Percentiles rank a stretch among this genome's conserved stretches.
These are phyloP conservation scores for Umbelopsis sp. DNA, from an alignment of 192 early-diverging fungal genomes.

Conservation along the genomic window DNA sequence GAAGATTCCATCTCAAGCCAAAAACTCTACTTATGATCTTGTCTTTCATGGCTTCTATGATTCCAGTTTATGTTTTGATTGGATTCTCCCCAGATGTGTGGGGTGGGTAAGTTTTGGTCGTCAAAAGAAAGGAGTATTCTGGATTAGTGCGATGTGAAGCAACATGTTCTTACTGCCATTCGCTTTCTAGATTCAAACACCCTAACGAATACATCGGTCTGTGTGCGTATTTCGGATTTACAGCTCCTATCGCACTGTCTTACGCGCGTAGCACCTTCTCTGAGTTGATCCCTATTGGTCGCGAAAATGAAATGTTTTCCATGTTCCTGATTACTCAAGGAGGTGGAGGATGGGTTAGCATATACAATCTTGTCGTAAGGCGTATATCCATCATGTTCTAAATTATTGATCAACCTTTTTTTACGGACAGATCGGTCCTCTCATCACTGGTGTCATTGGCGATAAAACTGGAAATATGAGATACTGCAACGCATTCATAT, in stretches of 20 bases:
- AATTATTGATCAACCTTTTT: not conserved
- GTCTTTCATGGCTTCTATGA: not conserved
- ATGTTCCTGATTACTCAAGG: constrained; percentile 57
- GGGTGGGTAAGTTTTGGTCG: not conserved
- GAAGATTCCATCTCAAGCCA: not conserved
- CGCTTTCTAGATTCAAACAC: not conserved
- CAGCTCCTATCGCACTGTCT: not conserved
- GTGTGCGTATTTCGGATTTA: not conserved
- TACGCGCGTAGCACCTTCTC: constrained; percentile 36
- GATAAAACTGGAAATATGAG: constrained; percentile 46
- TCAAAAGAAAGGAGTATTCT: too few relatives aligned
- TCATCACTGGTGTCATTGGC: constrained; percentile 39
- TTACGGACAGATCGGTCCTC: constrained; percentile 58
- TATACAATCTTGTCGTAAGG: not conserved
- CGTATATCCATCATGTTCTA: not conserved
- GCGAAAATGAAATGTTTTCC: constrained; percentile 66
- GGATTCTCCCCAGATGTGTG: not conserved
- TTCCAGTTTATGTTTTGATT: not conserved
- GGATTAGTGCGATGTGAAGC: too few relatives aligned
- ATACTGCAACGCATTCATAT: constrained; percentile 49
- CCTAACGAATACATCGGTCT: not conserved
- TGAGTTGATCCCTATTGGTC: constrained; percentile 61
- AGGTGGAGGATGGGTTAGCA: constrained; percentile 6
- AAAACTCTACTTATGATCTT: not conserved
- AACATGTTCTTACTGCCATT: too few relatives aligned